phyloP scores from a whole-genome alignment of 1,284 basidiomycete species.

The Fomes fomentarius region DNA sequence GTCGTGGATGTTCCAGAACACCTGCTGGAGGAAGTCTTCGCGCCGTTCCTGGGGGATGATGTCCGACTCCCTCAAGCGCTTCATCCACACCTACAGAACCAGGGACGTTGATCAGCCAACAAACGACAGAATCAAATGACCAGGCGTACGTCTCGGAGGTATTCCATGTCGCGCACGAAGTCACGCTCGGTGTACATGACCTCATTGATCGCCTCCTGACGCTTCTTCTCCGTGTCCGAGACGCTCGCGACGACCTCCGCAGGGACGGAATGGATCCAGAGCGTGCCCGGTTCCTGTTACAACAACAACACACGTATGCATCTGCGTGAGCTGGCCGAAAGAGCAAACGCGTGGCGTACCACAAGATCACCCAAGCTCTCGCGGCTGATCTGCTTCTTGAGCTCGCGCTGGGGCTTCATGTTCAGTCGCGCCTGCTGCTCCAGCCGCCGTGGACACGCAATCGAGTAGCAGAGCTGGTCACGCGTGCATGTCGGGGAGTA shows the following conservation, averaged over 20 bases:
- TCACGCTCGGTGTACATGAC: slow-evolving; percentile 98
- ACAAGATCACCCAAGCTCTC: slow-evolving; percentile 85
- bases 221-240: slow-evolving; percentile 90
- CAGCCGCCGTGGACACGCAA: slow-evolving; percentile 91
- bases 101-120: not conserved
- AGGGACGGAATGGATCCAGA: slow-evolving; percentile 97
- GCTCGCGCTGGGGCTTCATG: slow-evolving; percentile 90
- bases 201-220: slow-evolving; percentile 99
- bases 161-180: slow-evolving; percentile 98
- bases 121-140: not conserved
- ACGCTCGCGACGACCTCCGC: slow-evolving; percentile 93
- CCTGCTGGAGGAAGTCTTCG: slow-evolving; percentile 89
- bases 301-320: slow-evolving; percentile 13
- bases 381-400: slow-evolving; percentile 80
- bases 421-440: slow-evolving; percentile 94
- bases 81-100: slow-evolving; percentile 81
- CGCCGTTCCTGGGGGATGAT: slow-evolving; percentile 80
- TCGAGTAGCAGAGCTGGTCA: slow-evolving; percentile 94
- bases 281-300: slow-evolving; percentile 81
- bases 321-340: not conserved
- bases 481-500: slow-evolving; percentile 98
- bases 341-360: slow-evolving; percentile 41
- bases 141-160: slow-evolving; percentile 86
- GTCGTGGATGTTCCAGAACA: slow-evolving; percentile 98
- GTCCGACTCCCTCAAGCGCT: slow-evolving; percentile 78